Base-by-base conservation (phyloP, 2,329 filamentous ascomycete species). In the Exophiala xenobiotica region DNA sequence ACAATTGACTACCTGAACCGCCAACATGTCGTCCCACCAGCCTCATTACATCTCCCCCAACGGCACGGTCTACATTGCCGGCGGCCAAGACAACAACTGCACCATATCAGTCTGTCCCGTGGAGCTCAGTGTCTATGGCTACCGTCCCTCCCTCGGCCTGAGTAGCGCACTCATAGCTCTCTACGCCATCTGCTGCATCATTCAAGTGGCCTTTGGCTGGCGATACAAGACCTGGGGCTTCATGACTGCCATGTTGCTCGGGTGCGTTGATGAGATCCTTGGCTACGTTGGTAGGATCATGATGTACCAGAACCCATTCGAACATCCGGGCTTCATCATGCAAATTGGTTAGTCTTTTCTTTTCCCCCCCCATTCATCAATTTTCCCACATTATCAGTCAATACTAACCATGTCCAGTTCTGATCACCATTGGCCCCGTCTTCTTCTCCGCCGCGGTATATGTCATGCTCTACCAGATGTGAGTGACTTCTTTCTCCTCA, bases 361-460 rank as follows among this genome's bases (percentile, higher is more conserved):
- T 11, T 19, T 5, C 14, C n/a, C 3, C 7, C 16, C 26, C 26
- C 26, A 16, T 37, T n/a, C n/a, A n/a, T n/a, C n/a, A n/a, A n/a
- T n/a, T n/a, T n/a, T n/a, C n/a, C n/a, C n/a, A n/a, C n/a, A n/a
- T n/a, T n/a, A n/a, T n/a, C n/a, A n/a, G n/a, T n/a, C n/a, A n/a
- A n/a, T n/a, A n/a, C n/a, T 12, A 6, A 23, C 8, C 19, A 18
- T n/a, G n/a, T n/a, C n/a, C 43, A 81, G 77, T 79, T 54, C 83
- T 80, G 66, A 72, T 87, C 44, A 80, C 77, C 59, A 76, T 77
- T 38, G 75, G 70, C 0, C 77, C 77, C 7, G 78, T 80, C 48
- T 82, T 80, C 65, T 75, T 78, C 61, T 75, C 80, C 22, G 84
- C 83, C 0, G 81, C 81, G 52, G 82, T 87, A 63, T 88, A 87